A percentile compares a stretch with the other conserved stretches of the same genome.
Conservation (phyloP, 1,284 basidiomycete genomes). For the Schizophyllum amplum region DNA sequence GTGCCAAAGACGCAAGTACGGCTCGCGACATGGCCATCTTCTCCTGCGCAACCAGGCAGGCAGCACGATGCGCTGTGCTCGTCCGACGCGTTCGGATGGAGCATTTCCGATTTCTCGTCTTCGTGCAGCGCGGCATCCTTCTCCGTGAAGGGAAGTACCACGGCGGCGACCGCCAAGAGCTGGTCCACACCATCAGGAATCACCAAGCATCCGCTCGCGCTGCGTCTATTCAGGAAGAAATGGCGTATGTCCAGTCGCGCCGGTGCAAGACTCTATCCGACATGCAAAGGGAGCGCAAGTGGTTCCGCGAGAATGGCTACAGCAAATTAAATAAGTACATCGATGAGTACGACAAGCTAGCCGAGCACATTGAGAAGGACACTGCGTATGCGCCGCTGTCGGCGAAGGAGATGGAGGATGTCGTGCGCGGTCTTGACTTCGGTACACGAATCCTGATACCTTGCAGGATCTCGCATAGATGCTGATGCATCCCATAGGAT, state of each 20-base stretch:
- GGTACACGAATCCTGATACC: constrained; percentile 27
- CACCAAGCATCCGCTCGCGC: constrained; percentile 10
- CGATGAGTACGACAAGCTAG: constrained; percentile 25
- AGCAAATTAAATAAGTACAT: constrained; percentile 15
- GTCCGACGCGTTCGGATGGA: constrained; percentile 32
- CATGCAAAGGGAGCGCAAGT: constrained; percentile 15
- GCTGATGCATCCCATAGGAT: constrained; percentile 19
- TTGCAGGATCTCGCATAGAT: neutral
- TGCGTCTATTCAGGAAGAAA: neutral
- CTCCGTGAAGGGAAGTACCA: neutral
- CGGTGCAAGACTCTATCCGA: constrained; percentile 7
- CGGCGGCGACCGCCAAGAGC: neutral
- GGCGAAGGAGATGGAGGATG: constrained; percentile 35
- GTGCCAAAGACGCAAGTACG: constrained; percentile 27
- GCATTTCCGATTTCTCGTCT: constrained; percentile 27
- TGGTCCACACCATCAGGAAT: neutral
- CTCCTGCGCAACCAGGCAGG: constrained; percentile 29
- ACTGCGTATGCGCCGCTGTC: constrained; percentile 32
- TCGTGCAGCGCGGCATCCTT: constrained; percentile 16
- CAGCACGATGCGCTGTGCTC: constrained; percentile 28
- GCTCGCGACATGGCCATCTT: constrained; percentile 26
- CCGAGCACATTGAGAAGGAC: constrained; percentile 18
- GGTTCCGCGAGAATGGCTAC: constrained; percentile 24
- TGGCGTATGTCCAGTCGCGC: constrained; percentile 12
- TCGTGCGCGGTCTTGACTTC: constrained; percentile 39